These are phyloP conservation scores for Auriscalpium orientale DNA, from an alignment of 768 basidiomycete genomes.

Conservation along the genomic window DNA sequence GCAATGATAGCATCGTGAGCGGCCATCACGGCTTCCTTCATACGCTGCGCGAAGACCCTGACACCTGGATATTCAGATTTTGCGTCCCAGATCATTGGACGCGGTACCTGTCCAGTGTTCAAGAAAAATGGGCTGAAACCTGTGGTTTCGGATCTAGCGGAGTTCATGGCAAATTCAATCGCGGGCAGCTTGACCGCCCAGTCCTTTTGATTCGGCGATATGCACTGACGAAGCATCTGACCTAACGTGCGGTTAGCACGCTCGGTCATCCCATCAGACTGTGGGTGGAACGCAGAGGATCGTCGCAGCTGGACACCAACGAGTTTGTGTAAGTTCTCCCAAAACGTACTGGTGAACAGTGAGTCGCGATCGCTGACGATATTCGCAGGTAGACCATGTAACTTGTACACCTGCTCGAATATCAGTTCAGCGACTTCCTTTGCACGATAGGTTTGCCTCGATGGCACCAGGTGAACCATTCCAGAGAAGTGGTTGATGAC, in stretches of 20 bases:
- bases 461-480: slow-evolving; percentile 24
- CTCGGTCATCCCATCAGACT: slow-evolving; percentile 35
- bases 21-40: slow-evolving; percentile 17
- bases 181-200: slow-evolving; percentile 25
- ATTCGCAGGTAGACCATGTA: slow-evolving; percentile 29
- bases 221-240: slow-evolving; percentile 23
- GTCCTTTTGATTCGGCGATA: slow-evolving; percentile 24
- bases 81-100: slow-evolving; percentile 23
- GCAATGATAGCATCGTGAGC: slow-evolving; percentile 34
- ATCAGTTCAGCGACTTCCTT: slow-evolving; percentile 29
- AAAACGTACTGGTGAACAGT: slow-evolving; percentile 37
- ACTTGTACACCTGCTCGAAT: slow-evolving; percentile 27
- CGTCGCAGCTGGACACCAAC: slow-evolving; percentile 26
- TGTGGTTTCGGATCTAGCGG: slow-evolving; percentile 25
- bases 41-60: slow-evolving; percentile 16
- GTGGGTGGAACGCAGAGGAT: slow-evolving; percentile 35
- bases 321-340: slow-evolving; percentile 27
- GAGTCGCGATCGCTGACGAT: slow-evolving; percentile 36
- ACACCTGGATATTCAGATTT: slow-evolving; percentile 23
- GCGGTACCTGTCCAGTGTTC: slow-evolving; percentile 25
- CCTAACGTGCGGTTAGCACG: slow-evolving; percentile 25
- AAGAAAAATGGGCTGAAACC: slow-evolving; percentile 31
- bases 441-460: slow-evolving; percentile 22
- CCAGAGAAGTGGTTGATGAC: slow-evolving; percentile 12
- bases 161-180: slow-evolving; percentile 14